Base-by-base conservation (phyloP, 352 stramenopile species). In the Pseudoperonospora humuli region DNA sequence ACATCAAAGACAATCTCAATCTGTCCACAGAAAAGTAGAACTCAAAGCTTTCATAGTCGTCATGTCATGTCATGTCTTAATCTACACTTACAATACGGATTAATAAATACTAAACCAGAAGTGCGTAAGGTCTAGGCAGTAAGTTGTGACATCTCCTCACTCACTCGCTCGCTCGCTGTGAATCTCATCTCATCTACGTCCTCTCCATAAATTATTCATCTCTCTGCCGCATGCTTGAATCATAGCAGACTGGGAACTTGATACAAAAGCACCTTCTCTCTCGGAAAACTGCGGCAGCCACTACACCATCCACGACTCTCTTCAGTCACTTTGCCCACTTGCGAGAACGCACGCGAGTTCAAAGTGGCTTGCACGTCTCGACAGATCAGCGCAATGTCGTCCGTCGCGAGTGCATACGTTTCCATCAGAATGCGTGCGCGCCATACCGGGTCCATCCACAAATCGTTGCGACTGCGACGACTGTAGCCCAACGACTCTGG, bases 381-480 rank as follows among this genome's bases (percentile, higher is more conserved):
- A 52, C 70, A 82, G 29, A 77, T 68, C 17, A 76, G 42, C 2
- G 60, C 57, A 38, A 82, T 67, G 39, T 82, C 66, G 15, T 68
- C 64, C 13, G 68, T 19, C 2, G 48, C 18, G 37, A 75, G 67
- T 8, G 37, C 34, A 36, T 70, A 55, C 2, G 67, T 39, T 19
- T 72, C 40, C n/a, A 27, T 52, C 20, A 82, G 39, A 21, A 74
- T 60, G 15, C 52, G 58, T n/a, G 57, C 70, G 25, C 70, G 63
- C 31, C 74, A 63, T 38, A 74, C 62, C 7, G 70, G 70, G 37
- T 64, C 62, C 33, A 82, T 39, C 70, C 70, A 82, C 20, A 75
- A 39, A 1, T 74, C 63, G 25, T 59, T 67, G 24, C 40, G 43
- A 15, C 39, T 49, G 13, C 54, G 57, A 5, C 59, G 41, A 14